Conservation (phyloP, 768 basidiomycete species). For the Rhodotorula taiwanensis region DNA sequence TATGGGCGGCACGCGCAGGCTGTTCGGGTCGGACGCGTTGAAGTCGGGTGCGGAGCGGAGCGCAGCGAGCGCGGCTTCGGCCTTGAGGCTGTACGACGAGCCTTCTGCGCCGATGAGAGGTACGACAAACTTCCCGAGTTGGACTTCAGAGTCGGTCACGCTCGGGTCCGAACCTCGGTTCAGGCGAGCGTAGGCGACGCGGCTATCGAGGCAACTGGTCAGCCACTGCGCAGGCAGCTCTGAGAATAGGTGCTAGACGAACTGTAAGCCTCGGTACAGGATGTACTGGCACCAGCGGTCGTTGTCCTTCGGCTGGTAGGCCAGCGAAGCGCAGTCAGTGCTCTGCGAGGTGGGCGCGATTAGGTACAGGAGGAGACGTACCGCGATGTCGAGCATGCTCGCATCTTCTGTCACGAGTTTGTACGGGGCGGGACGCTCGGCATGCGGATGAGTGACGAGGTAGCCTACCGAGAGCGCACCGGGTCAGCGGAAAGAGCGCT, state of each 20-base stretch:
- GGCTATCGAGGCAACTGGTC: conserved; percentile 17
- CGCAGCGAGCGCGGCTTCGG: not conserved
- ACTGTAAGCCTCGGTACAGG: conserved; percentile 61
- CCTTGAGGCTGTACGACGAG: not conserved
- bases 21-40: not conserved
- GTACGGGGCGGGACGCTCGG: conserved; percentile 63
- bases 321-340: no score
- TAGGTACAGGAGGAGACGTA: not conserved
- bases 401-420: conserved; percentile 71
- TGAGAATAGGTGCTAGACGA: conserved; percentile 45
- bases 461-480: conserved; percentile 47
- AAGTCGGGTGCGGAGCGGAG: not conserved
- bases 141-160: conserved; percentile 84
- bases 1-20: not conserved
- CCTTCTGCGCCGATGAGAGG: conserved; percentile 44
- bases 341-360: not conserved
- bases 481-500: not conserved
- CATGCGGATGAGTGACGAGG: conserved; percentile 65
- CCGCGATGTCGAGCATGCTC: conserved; percentile 68
- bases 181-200: conserved; percentile 60
- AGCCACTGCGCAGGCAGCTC: conserved; percentile 47
- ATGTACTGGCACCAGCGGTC: conserved; percentile 77
- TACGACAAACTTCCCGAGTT: conserved; percentile 75
- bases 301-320: conserved; percentile 26
- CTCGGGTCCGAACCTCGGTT: conserved; percentile 57